Evolutionary conservation across 2,329 filamentous ascomycete genomes (phyloP), one percentile per base, ranked within the genome.

Genomic region (Diaporthe caulivora): DNA sequence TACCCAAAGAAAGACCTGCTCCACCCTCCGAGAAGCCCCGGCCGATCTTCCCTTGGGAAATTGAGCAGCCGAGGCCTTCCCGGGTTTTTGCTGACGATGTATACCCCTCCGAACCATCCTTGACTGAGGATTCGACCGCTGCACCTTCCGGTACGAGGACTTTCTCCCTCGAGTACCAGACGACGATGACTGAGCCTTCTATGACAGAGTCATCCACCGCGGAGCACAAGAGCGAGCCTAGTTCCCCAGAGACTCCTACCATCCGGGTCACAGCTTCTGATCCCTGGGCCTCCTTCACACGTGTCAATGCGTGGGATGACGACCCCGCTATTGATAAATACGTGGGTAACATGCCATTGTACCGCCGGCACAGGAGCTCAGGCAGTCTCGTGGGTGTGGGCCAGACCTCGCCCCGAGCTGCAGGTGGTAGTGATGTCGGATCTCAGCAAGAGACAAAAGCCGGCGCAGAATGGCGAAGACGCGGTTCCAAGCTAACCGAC

Each of bases 31-130:
- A 91, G 76, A 89, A 85, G 75, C 89, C 92, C 18, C 88, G 89
- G 62, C 88, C 92, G 3, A 92, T 98, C 64, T 99, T 99, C 82
- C 97, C 97, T 0, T 99, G 97, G 97, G 97, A 99, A 82, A 84
- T 83, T 54, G 85, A 92, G 73, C 90, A 89, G 75, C 88, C 92
- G 17, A 90, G 87, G 78, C 84, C 91, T 7, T 85, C 89, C 17
- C 90, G 94, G 77, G 87, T 92, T 17, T 97, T 95, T 79, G 84
- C 86, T 60, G 90, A 92, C 74, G 89, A 92, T 73, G 37, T 51
- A 47, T 29, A 47, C 34, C 69, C 55, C 44, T 15, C 72, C 49
- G 78, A 79, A 74, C 79, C 77, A 34, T 75, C 77, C 47, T 64
- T 74, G 53, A 74, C 77, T 17, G 81, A 79, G 74, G 81, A 78